Percentiles rank a stretch among this genome's conserved stretches.
phyloP scores from a whole-genome alignment of 2,329 filamentous ascomycete genomes.

The Alternaria ventricosa region DNA sequence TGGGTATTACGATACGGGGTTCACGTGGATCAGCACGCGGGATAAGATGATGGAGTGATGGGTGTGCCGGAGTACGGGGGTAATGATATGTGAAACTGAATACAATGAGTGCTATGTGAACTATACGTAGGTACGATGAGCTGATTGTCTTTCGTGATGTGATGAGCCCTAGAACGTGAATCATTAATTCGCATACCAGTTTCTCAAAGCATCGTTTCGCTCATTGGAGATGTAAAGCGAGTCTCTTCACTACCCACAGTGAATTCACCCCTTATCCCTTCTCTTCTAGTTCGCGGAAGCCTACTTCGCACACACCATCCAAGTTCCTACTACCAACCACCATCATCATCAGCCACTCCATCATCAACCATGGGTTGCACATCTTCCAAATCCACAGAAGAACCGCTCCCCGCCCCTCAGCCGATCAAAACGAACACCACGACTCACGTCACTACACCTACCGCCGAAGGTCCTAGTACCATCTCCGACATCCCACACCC shows the following conservation, averaged over 20 bases:
- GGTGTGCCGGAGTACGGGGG: accelerated
- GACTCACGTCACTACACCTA: neutral
- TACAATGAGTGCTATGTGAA: neutral
- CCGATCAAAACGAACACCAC: neutral
- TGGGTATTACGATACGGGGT: neutral
- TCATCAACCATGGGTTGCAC: neutral
- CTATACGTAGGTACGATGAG: too few species aligned
- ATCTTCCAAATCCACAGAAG: neutral
- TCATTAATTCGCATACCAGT: accelerated
- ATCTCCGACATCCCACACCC: neutral
- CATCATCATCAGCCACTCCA: neutral
- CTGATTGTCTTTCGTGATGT: neutral
- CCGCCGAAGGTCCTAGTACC: neutral
- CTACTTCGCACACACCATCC: too few species aligned
- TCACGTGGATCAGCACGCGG: neutral
- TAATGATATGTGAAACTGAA: accelerated
- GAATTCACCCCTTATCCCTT: neutral
- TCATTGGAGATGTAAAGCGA: neutral
- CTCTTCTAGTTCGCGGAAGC: neutral
- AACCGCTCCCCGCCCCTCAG: neutral
- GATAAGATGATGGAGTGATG: neutral
- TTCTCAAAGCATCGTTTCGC: neutral
- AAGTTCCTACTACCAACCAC: neutral
- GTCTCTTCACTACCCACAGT: neutral
- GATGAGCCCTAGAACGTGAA: neutral